Base-by-base conservation (phyloP, 352 stramenopile genomes). In the Peronospora farinosa region DNA sequence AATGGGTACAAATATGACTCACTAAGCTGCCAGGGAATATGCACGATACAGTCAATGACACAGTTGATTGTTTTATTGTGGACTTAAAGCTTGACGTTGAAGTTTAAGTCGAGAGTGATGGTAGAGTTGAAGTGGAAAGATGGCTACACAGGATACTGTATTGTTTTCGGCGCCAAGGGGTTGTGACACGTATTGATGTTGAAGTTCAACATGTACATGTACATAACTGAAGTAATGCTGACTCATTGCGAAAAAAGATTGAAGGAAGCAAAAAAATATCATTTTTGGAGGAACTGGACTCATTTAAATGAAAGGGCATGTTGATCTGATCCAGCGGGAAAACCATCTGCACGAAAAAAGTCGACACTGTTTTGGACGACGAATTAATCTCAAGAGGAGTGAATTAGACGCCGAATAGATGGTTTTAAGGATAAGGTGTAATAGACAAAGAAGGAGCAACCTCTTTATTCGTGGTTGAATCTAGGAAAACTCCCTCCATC, bases 81-180 rank as follows among this genome's bases (percentile, higher is more conserved):
- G 1, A 3, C 19, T 13, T 8, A 13, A 33, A 33, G 8, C 28
- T 33, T 33, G 28, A 33, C 6, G 23, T 27, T 27, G 23, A 2
- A 27, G 23, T 27, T 5, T 27, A 27, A 27, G 23, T 27, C 23
- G 9, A 56, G 54, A 54, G 48, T 63, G 54, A 58, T 63, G 55
- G 55, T 63, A 17, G 3, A 49, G 43, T 15, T 63, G 55, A 63
- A 63, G 55, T 13, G 7, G 32, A 36, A n/a, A n/a, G 3, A 51
- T 52, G 54, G 41, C 54, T 57, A 51, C 47, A 47, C 3, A 7
- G 5, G n/a, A n/a, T 7, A 4, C 23, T 27, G 8, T 23, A 7
- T 2, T 23, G n/a, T 19, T 10, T 19, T 12, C 0, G 3, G n/a
- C 19, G 17, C 13, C n/a, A n/a, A 19, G 12, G 7, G 15, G 15